Evolutionary conservation across 2,329 filamentous ascomycete genomes (phyloP).

Genomic region (Alternaria angustiovoidea): DNA sequence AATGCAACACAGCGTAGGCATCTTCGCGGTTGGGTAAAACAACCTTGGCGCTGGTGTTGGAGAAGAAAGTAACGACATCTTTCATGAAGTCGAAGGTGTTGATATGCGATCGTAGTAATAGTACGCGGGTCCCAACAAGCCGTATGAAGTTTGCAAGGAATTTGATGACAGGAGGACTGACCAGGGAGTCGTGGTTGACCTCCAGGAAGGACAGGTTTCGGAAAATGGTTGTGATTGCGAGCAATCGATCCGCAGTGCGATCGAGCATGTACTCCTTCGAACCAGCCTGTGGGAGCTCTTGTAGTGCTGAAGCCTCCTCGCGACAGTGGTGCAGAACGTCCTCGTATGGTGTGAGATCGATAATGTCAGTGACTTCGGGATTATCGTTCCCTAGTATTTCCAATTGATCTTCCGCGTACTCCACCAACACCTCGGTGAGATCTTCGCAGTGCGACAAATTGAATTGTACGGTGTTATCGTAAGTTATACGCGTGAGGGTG

Average conservation of each 20-base stretch:
- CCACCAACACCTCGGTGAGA: conserved; percentile 83
- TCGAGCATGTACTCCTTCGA: conserved; percentile 82
- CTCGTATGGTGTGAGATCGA: conserved; percentile 85
- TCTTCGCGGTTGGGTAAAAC: conserved; percentile 88
- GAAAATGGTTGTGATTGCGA: conserved; percentile 90
- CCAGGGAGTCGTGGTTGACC: conserved; percentile 78
- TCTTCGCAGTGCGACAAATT: conserved; percentile 68
- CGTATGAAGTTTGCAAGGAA: conserved; percentile 85
- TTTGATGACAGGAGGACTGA: conserved; percentile 79
- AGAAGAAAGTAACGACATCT: conserved; percentile 86
- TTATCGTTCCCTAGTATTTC: conserved; percentile 86
- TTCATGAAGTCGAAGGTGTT: conserved; percentile 98
- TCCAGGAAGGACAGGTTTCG: conserved; percentile 89
- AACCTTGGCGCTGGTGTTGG: conserved; percentile 83
- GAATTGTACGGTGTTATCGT: conserved; percentile 43
- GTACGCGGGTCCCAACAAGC: conserved; percentile 86
- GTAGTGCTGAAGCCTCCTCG: conserved; percentile 74
- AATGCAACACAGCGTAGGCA: conserved; percentile 83
- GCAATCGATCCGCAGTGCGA: conserved; percentile 82
- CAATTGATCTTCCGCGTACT: conserved; percentile 89
- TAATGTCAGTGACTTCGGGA: conserved; percentile 84
- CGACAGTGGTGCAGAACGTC: conserved; percentile 83
- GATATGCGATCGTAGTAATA: conserved; percentile 79
- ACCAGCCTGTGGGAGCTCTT: conserved; percentile 77
- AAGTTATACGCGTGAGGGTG: conserved; percentile 76